Base-by-base conservation (phyloP, 441 rosid species). In the Metrosideros polymorpha region DNA sequence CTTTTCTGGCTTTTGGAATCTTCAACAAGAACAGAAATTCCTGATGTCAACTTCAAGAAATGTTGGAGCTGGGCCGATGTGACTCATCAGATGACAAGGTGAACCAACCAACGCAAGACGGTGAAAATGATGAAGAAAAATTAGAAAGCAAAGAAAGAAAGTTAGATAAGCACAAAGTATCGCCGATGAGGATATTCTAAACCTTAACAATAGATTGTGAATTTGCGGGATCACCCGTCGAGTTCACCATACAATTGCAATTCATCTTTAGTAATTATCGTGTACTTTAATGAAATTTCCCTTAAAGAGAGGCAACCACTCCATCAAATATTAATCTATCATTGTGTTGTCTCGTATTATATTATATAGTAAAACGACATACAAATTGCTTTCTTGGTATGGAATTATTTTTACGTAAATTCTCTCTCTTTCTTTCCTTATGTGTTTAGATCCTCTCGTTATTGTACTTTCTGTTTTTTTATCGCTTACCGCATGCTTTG, bases 351-450 rank as follows among this genome's bases (percentile, higher is more conserved):
- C 27, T 12, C 2, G 2, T 56, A 0, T 56, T 27, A 27, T 56
- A 56, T 56, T n/a, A n/a, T 56, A 2, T 56, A 12, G 17, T 56
- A n/a, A 51, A 51, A 17, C 17, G 53, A 17, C 17, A 51, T 51
- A 6, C 19, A 15, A 51, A 51, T 2, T 14, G 15, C 19, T 14
- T 14, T 50, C 1, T 51, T 1, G 53, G 15, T 51, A 5, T 17
- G 53, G 19, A 6, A 22, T 51, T 15, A 6, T 53, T 53, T 4
- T 8, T 30, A 15, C 6, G 42, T 8, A 61, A 0, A 30, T 0
- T 32, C 2, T 30, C 75, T 17, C 12, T 10, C 27, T 22, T 61
- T 61, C 12, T 30, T 30, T 8, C 42, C 32, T 59, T 59, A 17
- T 59, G 32, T 29, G 66, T 29, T 59, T 29, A 59, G 66, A 29